Evolutionary conservation across 1,139 yeast genomes (phyloP), one percentile per base, ranked within the genome.

Genomic region (Trichomonascaceae sp.): DNA sequence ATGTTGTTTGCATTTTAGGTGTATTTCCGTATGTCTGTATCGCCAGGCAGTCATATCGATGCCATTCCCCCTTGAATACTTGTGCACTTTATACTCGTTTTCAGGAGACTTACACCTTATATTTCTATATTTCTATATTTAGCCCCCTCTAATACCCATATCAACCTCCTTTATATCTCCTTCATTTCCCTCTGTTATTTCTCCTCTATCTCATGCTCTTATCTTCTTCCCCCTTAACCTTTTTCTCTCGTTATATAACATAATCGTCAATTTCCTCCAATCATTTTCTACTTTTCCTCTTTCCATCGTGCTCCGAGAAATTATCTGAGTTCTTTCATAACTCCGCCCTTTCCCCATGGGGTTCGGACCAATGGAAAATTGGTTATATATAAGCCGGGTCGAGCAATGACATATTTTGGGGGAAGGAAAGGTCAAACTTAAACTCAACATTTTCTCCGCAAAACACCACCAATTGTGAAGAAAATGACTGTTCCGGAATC

Each of bases 401-500:
- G n/a, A 13, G 17, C 17, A 32, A 12, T 13, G 41, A 36, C 17
- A 36, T 36, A 36, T 9, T 9, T 36, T 36, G 41, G 41, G 41
- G 41, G 41, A 6, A 12, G 15, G 18, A 15, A 15, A 36, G n/a
- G n/a, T 22, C 27, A 22, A 3, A 27, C 32, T 6, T 9, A 36
- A 36, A 36, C 41, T 36, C 41, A 36, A 36, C 41, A 36, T n/a
- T 36, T 36, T 36, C 41, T 36, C 41, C 41, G 41, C 32, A 27
- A 27, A 27, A 13, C 2, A 3, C 5, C 41, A 5, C 41, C 15
- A 13, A n/a, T 36, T 36, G 41, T n/a, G 4, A 2, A 19, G 47
- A 80, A 75, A 63, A 62, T 70, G 63, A 55, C 62, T 30, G 96
- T 88, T 55, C 95, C 87, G 68, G 96, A 89, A 74, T 96, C 96